Percentiles rank a stretch among this genome's conserved stretches.
These are phyloP conservation scores for Entonaema liquescens DNA, from an alignment of 495 filamentous ascomycete genomes.

Conservation along the genomic window DNA sequence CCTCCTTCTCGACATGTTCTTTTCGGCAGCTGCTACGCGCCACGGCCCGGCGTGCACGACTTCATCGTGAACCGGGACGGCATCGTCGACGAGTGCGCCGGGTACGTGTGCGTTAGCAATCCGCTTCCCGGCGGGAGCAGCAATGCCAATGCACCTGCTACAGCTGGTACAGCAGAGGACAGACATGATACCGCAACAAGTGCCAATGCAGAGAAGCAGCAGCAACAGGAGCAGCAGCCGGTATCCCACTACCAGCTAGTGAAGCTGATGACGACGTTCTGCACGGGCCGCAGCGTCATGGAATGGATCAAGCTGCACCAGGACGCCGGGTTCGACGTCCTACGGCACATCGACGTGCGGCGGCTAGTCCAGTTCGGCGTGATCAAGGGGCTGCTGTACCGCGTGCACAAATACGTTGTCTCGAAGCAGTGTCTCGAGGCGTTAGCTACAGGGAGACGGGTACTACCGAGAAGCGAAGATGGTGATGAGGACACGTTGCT, in stretches of 20 bases:
- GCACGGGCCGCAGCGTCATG: conserved; percentile 78
- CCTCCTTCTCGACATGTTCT: conserved; percentile 89
- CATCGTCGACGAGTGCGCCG: conserved; percentile 84
- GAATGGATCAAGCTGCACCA: conserved; percentile 81
- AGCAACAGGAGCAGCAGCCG: conserved; percentile 42
- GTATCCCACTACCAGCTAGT: conserved; percentile 65
- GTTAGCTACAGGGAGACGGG: conserved; percentile 52
- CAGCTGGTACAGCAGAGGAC: background rate
- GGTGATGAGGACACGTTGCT: conserved; percentile 53
- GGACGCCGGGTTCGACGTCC: conserved; percentile 61
- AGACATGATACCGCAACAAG: conserved; percentile 2
- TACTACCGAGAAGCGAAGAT: conserved; percentile 42
- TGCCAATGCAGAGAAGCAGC: conserved; percentile 7
- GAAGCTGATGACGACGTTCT: conserved; percentile 78
- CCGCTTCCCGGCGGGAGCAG: conserved; percentile 7
- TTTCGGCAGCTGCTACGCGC: conserved; percentile 91
- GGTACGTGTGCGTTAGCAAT: conserved; percentile 69
- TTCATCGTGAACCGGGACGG: conserved; percentile 73
- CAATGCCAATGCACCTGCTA: background rate
- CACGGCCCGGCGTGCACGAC: conserved; percentile 74
- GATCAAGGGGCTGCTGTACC: conserved; percentile 94
- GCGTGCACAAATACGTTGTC: conserved; percentile 89
- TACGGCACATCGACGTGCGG: conserved; percentile 81
- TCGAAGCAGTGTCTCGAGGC: conserved; percentile 62
- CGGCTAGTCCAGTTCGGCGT: conserved; percentile 94